phyloP scores from a whole-genome alignment of 164 flowering plant species.

The Vitis vinifera region ASM3070453v1 NC_081817.1:22937001-22937500 shows the following conservation, averaged over 20 bases:
- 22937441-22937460: too few species aligned
- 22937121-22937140: constrained; percentile 8
- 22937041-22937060: constrained; percentile 11
- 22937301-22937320: too few species aligned
- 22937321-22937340: too few species aligned
- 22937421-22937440: too few species aligned
- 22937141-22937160: constrained; percentile 36
- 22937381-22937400: too few species aligned
- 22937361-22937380: too few species aligned
- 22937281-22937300: neutral
- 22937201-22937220: constrained; percentile 84
- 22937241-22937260: neutral
- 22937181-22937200: constrained; percentile 82
- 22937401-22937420: too few species aligned
- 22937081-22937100: constrained; percentile 9
- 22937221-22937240: constrained; percentile 61
- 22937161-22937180: constrained; percentile 65
- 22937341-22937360: too few species aligned
- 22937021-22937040: constrained; percentile 6
- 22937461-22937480: too few species aligned
- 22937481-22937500: too few species aligned
- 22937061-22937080: constrained; percentile 22
- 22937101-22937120: constrained; percentile 19
- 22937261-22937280: neutral
- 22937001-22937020: neutral